Percentiles rank a stretch among this genome's conserved stretches.
Evolutionary conservation across 805 yeast genomes (phyloP).

Genomic region (Scheffersomyces spartinae): DNA sequence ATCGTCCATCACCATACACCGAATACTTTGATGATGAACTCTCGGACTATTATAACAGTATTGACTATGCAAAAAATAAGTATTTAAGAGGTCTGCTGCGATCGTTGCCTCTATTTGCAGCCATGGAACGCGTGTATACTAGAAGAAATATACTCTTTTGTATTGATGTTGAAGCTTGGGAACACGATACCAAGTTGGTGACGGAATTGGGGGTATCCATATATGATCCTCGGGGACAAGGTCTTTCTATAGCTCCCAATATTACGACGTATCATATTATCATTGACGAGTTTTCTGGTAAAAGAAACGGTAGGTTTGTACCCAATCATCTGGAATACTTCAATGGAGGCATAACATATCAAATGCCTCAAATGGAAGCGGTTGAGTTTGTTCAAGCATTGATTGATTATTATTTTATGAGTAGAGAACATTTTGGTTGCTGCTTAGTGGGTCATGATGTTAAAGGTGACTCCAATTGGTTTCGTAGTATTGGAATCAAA

Average conservation of each 20-base stretch:
- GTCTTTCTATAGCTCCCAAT: constrained; percentile 24
- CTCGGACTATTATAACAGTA: no score
- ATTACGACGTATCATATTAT: constrained; percentile 31
- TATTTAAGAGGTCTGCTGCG: no score
- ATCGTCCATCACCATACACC: no score
- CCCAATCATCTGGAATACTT: constrained; percentile 41
- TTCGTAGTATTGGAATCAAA: constrained; percentile 32
- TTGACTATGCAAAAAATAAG: no score
- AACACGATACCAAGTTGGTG: constrained; percentile 25
- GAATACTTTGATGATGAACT: no score
- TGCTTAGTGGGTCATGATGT: constrained; percentile 52
- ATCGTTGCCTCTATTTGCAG: no score
- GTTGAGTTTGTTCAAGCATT: constrained; percentile 28
- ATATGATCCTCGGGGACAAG: constrained; percentile 41
- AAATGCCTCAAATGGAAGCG: constrained; percentile 26
- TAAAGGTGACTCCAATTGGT: constrained; percentile 42
- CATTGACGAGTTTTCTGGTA: constrained; percentile 29
- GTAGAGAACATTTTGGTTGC: constrained; percentile 12
- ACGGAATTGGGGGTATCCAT: constrained; percentile 51
- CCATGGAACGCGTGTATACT: constrained; percentile 12
- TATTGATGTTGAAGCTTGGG: constrained; percentile 50
- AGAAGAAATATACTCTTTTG: constrained; percentile 25
- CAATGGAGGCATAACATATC: constrained; percentile 36
- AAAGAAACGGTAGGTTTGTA: constrained; percentile 41
- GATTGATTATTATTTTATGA: constrained; percentile 30